Evolutionary conservation across 805 yeast species (phyloP).

Genomic region (Starmera pachycereana): DNA sequence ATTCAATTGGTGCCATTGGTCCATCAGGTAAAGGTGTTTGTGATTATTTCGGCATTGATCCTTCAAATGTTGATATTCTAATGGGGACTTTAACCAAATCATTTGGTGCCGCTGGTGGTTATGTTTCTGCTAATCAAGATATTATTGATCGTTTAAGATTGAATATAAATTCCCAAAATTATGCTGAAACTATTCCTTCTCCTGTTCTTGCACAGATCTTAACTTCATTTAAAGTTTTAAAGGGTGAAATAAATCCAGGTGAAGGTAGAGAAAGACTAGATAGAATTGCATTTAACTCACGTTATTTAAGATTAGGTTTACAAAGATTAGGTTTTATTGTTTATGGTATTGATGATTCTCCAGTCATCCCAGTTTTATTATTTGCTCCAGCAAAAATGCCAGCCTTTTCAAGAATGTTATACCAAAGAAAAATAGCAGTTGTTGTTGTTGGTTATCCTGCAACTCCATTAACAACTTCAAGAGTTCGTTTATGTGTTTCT

Average conservation of each 20-base stretch:
- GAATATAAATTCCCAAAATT: slow-evolving; percentile 59
- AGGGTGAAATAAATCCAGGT: slow-evolving; percentile 79
- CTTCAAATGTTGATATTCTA: slow-evolving; percentile 67
- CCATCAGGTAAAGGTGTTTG: slow-evolving; percentile 91
- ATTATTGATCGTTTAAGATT: slow-evolving; percentile 68
- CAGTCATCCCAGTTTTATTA: slow-evolving; percentile 82
- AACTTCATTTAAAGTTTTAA: slow-evolving; percentile 67
- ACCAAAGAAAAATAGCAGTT: slow-evolving; percentile 75
- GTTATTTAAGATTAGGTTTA: slow-evolving; percentile 84
- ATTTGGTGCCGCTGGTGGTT: slow-evolving; percentile 98
- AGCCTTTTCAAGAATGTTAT: slow-evolving; percentile 74
- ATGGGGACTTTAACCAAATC: slow-evolving; percentile 99
- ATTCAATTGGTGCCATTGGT: slow-evolving; percentile 98
- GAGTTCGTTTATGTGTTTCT: slow-evolving; percentile 89
- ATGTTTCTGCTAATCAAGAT: slow-evolving; percentile 65
- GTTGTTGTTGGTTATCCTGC: slow-evolving; percentile 98
- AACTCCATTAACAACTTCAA: slow-evolving; percentile 79
- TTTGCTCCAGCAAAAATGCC: slow-evolving; percentile 95
- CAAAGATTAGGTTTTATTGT: slow-evolving; percentile 90
- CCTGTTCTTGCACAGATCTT: slow-evolving; percentile 85
- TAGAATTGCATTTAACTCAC: slow-evolving; percentile 91
- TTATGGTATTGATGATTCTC: slow-evolving; percentile 92
- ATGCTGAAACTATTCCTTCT: slow-evolving; percentile 85
- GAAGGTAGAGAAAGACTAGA: slow-evolving; percentile 88
- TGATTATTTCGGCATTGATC: slow-evolving; percentile 79